Percentiles rank a stretch among this genome's conserved stretches.
These are phyloP conservation scores for Plenodomus lindquistii DNA, from an alignment of 2,329 filamentous ascomycete species.

Conservation along the genomic window DNA sequence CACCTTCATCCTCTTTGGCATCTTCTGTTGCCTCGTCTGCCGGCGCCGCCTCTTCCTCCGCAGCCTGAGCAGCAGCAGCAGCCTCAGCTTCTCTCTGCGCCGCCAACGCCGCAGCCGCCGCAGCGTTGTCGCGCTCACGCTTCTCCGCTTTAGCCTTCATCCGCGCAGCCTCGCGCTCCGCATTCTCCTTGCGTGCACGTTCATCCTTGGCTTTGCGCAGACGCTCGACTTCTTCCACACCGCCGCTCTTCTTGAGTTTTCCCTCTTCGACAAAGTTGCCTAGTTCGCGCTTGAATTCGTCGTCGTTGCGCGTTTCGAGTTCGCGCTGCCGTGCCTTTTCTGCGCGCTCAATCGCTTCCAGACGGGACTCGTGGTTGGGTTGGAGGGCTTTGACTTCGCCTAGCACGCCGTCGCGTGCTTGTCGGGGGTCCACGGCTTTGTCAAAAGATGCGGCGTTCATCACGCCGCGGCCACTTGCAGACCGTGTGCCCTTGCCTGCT, in stretches of 20 bases:
- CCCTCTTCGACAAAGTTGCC: conserved; percentile 84
- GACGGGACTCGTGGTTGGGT: conserved; percentile 88
- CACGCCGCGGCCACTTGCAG: conserved; percentile 52
- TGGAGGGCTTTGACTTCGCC: conserved; percentile 92
- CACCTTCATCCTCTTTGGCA: conserved; percentile 42
- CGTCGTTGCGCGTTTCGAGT: conserved; percentile 72
- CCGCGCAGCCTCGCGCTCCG: conserved; percentile 57
- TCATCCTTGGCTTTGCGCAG: conserved; percentile 85
- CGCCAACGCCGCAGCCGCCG: conserved; percentile 33
- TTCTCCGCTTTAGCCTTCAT: conserved; percentile 52
- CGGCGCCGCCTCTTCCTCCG: conserved; percentile 25
- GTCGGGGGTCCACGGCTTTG: conserved; percentile 67
- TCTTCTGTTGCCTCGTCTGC: conserved; percentile 27
- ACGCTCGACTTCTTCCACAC: conserved; percentile 90
- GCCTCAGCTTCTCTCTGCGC: conserved; percentile 13
- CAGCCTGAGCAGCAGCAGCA: conserved; percentile 28
- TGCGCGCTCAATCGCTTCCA: conserved; percentile 96
- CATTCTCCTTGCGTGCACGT: conserved; percentile 75
- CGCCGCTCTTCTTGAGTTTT: conserved; percentile 93
- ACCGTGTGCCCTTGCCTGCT: conserved; percentile 46
- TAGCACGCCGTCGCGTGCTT: conserved; percentile 87
- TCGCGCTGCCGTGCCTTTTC: conserved; percentile 91
- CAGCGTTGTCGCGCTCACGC: conserved; percentile 36
- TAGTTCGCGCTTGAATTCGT: conserved; percentile 84
- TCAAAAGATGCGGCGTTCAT: conserved; percentile 47